phyloP scores from a whole-genome alignment of 352 stramenopile genomes.

The Phytopythium aichiense region DNA sequence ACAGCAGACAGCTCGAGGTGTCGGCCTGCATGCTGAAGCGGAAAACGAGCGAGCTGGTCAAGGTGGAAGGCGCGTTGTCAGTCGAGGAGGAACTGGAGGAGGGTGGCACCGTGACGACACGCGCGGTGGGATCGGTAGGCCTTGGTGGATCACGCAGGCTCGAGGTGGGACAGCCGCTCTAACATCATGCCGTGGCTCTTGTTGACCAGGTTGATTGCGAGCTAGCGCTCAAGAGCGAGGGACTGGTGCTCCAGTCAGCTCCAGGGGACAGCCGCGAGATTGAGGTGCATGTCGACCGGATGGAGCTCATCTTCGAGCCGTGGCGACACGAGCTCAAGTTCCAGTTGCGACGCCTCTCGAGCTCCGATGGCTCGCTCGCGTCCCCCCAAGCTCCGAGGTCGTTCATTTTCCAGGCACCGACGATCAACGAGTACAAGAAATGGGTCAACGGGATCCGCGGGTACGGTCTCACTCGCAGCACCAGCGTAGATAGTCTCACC shows the following conservation, averaged over 20 bases:
- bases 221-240: conserved; percentile 27
- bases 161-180: neutral
- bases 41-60: conserved; percentile 26
- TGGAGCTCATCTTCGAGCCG: conserved; percentile 32
- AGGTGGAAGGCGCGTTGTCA: conserved; percentile 41
- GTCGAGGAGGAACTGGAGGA: conserved; percentile 43
- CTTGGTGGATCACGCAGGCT: neutral
- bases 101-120: conserved; percentile 8
- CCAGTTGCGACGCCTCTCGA: conserved; percentile 20
- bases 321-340: conserved; percentile 38
- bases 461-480: conserved; percentile 8
- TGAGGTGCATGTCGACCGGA: conserved; percentile 27
- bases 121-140: conserved; percentile 50
- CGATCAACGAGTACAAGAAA: conserved; percentile 20
- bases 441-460: conserved; percentile 35
- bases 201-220: conserved; percentile 37
- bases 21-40: conserved; percentile 1
- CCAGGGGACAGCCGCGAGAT: conserved; percentile 29
- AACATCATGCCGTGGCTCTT: conserved; percentile 1
- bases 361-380: neutral
- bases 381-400: conserved; percentile 9
- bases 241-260: conserved; percentile 36
- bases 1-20: conserved; percentile 19
- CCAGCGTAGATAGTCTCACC: conserved; percentile 2
- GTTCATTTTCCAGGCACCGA: conserved; percentile 33